Conservation (phyloP, 164 flowering plant species). For the Chimonanthus praecox region DNA sequence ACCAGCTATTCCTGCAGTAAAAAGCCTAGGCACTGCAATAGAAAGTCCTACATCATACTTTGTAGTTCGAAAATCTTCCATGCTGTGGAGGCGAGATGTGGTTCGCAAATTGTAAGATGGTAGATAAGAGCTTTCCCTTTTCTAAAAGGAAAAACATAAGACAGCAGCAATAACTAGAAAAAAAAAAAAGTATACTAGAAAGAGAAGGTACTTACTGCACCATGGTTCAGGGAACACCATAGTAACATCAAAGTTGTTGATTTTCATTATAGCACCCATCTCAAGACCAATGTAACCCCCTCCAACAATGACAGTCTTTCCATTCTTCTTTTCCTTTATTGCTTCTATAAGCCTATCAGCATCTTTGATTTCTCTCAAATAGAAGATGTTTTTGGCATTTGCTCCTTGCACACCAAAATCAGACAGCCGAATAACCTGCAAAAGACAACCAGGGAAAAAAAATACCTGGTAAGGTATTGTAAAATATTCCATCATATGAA, state of each 20-base stretch:
- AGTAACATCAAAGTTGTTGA: constrained; percentile 73
- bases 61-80: background rate
- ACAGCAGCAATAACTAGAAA: background rate
- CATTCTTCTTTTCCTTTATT: constrained; percentile 70
- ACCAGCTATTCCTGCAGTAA: constrained; percentile 84
- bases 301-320: constrained; percentile 90
- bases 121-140: too few relatives aligned
- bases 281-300: constrained; percentile 99
- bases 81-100: background rate
- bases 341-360: constrained; percentile 82
- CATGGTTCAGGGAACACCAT: constrained; percentile 99
- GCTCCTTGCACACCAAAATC: constrained; percentile 95
- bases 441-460: too few relatives aligned
- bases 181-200: background rate
- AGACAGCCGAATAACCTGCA: constrained; percentile 74
- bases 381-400: constrained; percentile 81
- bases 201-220: constrained; percentile 81
- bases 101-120: too few relatives aligned
- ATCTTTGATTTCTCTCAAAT: constrained; percentile 92
- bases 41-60: background rate
- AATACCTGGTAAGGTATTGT: too few relatives aligned
- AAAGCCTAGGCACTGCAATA: constrained; percentile 92
- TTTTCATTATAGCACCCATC: constrained; percentile 70
- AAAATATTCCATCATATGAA: too few relatives aligned
- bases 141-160: too few relatives aligned